Conservation (phyloP, 129 eudicot species). For the Pseudognaphalium luteoalbum region DNA sequence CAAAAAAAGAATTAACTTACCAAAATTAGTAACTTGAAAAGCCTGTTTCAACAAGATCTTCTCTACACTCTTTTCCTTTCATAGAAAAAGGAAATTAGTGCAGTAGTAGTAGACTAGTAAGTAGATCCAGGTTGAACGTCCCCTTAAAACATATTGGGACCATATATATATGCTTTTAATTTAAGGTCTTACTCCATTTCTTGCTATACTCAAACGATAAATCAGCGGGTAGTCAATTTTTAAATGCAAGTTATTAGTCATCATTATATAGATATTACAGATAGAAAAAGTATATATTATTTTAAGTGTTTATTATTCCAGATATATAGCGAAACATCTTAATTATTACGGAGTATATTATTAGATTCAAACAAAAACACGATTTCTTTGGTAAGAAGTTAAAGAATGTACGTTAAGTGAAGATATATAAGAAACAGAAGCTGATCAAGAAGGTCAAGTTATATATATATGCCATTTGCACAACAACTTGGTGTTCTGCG, state of each 20-base stretch:
- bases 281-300: no score
- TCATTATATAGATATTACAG: no score
- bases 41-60: conserved; percentile 22
- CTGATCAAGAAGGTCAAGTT: no score
- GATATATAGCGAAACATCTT: no score
- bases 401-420: neutral
- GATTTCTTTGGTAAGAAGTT: no score
- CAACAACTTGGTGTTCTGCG: conserved; percentile 14
- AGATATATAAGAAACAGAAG: neutral
- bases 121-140: neutral
- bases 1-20: conserved; percentile 2
- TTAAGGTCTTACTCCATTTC: neutral
- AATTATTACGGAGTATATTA: no score
- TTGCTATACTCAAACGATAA: neutral
- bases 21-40: conserved; percentile 18
- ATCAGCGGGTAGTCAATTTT: neutral
- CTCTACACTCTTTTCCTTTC: conserved; percentile 25
- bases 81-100: conserved; percentile 6
- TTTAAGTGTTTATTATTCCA: no score
- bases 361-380: no score
- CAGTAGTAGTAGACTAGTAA: neutral
- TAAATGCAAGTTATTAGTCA: no score
- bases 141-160: conserved; percentile 20
- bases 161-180: neutral
- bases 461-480: conserved; percentile 4